A percentile compares a stretch with the other conserved stretches of the same genome.
These are phyloP conservation scores for Carnegiea gigantea DNA, from an alignment of 179 eudicot species.

Conservation along the genomic window DNA sequence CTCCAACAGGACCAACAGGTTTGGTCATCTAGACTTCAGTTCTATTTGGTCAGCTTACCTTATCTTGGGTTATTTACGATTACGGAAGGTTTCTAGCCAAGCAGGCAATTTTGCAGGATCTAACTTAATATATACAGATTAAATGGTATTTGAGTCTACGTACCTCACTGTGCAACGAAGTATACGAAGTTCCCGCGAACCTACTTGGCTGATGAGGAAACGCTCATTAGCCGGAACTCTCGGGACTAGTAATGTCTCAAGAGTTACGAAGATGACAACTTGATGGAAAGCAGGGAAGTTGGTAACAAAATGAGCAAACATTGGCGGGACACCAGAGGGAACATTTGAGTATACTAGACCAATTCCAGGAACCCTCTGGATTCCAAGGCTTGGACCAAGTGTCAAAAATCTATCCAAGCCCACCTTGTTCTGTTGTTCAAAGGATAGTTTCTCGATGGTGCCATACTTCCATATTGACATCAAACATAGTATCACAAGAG, in stretches of 20 bases:
- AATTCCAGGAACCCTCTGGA: slow-evolving; percentile 39
- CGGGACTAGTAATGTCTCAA: slow-evolving; percentile 38
- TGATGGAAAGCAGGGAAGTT: slow-evolving; percentile 46
- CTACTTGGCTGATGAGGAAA: slow-evolving; percentile 32
- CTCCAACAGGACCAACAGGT: neutral
- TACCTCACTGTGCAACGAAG: slow-evolving; percentile 42
- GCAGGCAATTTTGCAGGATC: neutral
- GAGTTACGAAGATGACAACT: slow-evolving; percentile 41
- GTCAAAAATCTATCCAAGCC: slow-evolving; percentile 34
- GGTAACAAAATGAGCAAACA: slow-evolving; percentile 42
- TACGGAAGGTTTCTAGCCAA: neutral
- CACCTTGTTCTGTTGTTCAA: slow-evolving; percentile 42
- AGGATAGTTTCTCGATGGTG: slow-evolving; percentile 32
- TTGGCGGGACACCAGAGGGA: slow-evolving; percentile 35
- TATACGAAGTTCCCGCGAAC: slow-evolving; percentile 26
- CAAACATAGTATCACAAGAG: slow-evolving; percentile 33
- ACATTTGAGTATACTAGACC: slow-evolving; percentile 38
- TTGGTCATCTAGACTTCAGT: neutral
- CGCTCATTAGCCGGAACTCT: slow-evolving; percentile 29
- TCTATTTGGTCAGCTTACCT: neutral
- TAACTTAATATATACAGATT: neutral
- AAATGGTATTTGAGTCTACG: neutral
- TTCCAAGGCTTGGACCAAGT: slow-evolving; percentile 33
- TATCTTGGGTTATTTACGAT: neutral
- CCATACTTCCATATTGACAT: slow-evolving; percentile 48